Conservation (phyloP, 495 filamentous ascomycete genomes). For the Bryoglossum gracile region DNA sequence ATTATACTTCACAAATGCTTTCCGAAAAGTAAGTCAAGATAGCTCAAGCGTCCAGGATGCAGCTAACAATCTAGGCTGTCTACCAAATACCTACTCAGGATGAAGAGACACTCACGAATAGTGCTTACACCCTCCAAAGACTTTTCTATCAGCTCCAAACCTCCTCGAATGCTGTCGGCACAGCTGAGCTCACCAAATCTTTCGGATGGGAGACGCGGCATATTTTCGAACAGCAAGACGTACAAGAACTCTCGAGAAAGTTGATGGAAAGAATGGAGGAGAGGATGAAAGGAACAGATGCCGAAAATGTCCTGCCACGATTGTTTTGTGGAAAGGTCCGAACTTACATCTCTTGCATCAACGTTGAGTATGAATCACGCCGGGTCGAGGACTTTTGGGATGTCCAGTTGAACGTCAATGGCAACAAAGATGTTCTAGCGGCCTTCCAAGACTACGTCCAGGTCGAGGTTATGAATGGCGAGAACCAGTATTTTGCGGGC, state of each 20-base stretch:
- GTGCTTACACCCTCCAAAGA: conserved; percentile 88
- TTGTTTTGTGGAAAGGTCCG: conserved; percentile 96
- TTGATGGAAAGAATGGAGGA: conserved; percentile 94
- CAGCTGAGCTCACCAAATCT: conserved; percentile 84
- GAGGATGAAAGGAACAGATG: conserved; percentile 94
- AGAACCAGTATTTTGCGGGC: conserved; percentile 94
- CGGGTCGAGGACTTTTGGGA: conserved; percentile 98
- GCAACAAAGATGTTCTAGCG: conserved; percentile 85
- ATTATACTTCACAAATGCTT: conserved; percentile 93
- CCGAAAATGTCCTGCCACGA: conserved; percentile 82
- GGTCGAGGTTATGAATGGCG: conserved; percentile 92
- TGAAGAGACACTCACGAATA: conserved; percentile 73
- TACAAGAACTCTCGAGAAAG: conserved; percentile 92
- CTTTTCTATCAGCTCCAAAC: conserved; percentile 93
- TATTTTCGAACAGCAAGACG: conserved; percentile 98
- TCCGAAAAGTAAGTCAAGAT: conserved; percentile 65
- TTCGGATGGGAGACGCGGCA: conserved; percentile 98
- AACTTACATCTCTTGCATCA: conserved; percentile 97
- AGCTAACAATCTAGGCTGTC: conserved; percentile 57
- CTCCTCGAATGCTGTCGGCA: conserved; percentile 70
- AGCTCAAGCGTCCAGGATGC: neutral
- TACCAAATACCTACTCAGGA: conserved; percentile 91
- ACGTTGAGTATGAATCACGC: conserved; percentile 94
- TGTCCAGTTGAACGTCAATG: conserved; percentile 92
- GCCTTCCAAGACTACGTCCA: conserved; percentile 95